These are phyloP conservation scores for Fusarium sp. DNA, from an alignment of 2,329 filamentous ascomycete genomes.

Conservation along the genomic window DNA sequence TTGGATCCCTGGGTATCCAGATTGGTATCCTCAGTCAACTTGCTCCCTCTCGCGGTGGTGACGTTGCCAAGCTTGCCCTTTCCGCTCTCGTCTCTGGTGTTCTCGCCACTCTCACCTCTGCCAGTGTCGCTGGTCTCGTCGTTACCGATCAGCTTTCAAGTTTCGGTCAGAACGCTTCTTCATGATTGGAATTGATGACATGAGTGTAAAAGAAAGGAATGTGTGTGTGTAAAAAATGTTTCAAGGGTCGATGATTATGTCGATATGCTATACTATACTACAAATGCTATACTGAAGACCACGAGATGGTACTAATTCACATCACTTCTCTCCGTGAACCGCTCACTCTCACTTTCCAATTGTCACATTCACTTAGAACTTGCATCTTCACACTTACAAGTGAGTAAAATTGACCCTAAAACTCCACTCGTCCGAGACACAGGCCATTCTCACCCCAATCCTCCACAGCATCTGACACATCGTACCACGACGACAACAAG, in stretches of 20 bases:
- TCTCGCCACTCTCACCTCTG: constrained; percentile 82
- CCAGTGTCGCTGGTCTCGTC: constrained; percentile 81
- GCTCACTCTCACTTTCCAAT: neutral
- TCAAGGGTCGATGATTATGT: constrained; percentile 18
- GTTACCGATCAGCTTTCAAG: constrained; percentile 63
- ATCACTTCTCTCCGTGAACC: neutral
- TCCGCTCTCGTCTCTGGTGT: constrained; percentile 84
- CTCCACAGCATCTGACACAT: constrained; percentile 1
- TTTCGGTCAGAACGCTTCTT: constrained; percentile 23
- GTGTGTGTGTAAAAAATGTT: neutral
- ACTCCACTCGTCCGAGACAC: constrained; percentile 21
- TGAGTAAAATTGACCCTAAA: neutral
- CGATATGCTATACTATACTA: constrained; percentile 26
- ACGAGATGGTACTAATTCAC: constrained; percentile 26
- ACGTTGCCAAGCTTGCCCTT: constrained; percentile 80
- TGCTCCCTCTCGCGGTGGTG: constrained; percentile 77
- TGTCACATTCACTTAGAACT: neutral
- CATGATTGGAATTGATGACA: constrained; percentile 1
- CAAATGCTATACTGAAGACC: constrained; percentile 28
- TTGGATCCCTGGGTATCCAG: constrained; percentile 88
- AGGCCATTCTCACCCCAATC: constrained; percentile 3
- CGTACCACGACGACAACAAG: constrained; percentile 4
- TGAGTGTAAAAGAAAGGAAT: constrained; percentile 14
- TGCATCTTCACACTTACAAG: neutral
- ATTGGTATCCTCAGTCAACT: constrained; percentile 89